These are phyloP conservation scores for Amanita inopinata DNA, from an alignment of 768 basidiomycete genomes.

Conservation along the genomic window DNA sequence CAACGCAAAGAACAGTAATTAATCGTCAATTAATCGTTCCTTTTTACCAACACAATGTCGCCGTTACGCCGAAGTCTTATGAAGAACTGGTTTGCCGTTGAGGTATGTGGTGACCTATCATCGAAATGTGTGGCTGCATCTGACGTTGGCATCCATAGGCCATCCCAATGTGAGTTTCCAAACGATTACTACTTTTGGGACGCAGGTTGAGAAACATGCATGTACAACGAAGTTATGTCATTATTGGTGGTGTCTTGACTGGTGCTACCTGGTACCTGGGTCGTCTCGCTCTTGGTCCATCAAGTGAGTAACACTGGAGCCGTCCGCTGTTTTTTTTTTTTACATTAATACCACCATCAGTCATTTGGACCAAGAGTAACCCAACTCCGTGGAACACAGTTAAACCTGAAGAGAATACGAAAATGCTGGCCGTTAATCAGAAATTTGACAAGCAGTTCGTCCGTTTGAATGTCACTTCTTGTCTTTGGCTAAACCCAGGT, in stretches of 20 bases:
- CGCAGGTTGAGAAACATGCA: constrained; percentile 5
- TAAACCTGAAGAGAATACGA: constrained; percentile 65
- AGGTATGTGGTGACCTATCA: constrained; percentile 31
- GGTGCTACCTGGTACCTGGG: constrained; percentile 63
- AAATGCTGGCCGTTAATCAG: constrained; percentile 59
- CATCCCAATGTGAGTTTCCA: constrained; percentile 37
- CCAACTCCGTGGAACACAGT: constrained; percentile 86
- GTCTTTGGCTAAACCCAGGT: constrained; percentile 4
- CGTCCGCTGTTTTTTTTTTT: constrained; percentile 1
- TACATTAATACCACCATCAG: too few relatives aligned
- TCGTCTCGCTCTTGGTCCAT: constrained; percentile 53
- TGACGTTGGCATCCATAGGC: constrained; percentile 23
- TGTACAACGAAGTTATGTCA: constrained; percentile 31
- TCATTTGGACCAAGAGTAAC: constrained; percentile 57
- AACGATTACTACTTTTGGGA: not conserved
- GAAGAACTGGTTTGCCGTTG: constrained; percentile 68
- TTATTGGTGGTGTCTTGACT: constrained; percentile 37
- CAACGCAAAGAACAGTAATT: not conserved
- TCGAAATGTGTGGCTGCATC: too few relatives aligned
- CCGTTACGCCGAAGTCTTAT: constrained; percentile 33
- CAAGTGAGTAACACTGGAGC: constrained; percentile 26
- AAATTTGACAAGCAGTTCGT: constrained; percentile 67
- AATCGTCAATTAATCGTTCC: not conserved
- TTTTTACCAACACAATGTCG: constrained; percentile 7
- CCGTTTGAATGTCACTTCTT: constrained; percentile 4